A percentile compares a stretch with the other conserved stretches of the same genome.
Conservation (phyloP, 805 yeast species). For the Nakazawaea peltata region DNA sequence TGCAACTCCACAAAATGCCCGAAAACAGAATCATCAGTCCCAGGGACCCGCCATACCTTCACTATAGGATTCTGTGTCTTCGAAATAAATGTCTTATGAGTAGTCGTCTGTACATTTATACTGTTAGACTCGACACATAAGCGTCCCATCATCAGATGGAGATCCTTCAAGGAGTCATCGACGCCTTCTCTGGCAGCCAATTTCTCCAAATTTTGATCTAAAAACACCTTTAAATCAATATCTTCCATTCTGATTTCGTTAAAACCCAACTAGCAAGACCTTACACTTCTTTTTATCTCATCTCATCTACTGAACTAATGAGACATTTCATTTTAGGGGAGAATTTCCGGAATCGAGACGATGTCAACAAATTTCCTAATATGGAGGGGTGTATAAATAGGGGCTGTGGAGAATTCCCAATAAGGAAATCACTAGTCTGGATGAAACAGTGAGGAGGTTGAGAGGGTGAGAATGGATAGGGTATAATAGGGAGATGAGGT, state of each 20-base stretch:
- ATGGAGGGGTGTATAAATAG: too few relatives aligned
- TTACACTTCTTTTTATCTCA: too few relatives aligned
- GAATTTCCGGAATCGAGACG: too few relatives aligned
- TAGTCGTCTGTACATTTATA: conserved; percentile 2
- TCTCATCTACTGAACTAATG: too few relatives aligned
- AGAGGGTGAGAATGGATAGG: too few relatives aligned
- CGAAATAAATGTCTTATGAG: conserved; percentile 1
- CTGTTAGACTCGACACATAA: conserved; percentile 9
- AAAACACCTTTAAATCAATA: conserved; percentile 7
- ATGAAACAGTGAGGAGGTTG: too few relatives aligned
- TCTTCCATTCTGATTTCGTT: conserved; percentile 7
- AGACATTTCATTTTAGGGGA: too few relatives aligned
- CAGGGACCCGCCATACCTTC: conserved; percentile 22
- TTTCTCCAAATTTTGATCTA: conserved; percentile 13
- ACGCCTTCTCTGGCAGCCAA: background rate
- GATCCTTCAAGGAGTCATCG: conserved; percentile 5
- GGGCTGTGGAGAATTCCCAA: too few relatives aligned
- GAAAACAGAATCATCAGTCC: conserved; percentile 18
- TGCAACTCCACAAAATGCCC: conserved; percentile 39
- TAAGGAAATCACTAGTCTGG: too few relatives aligned
- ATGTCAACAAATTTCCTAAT: too few relatives aligned
- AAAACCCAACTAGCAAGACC: too few relatives aligned
- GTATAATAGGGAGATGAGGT: too few relatives aligned
- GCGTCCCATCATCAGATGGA: conserved; percentile 11
- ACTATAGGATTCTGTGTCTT: conserved; percentile 6